Evolutionary conservation across 2,329 filamentous ascomycete genomes (phyloP).

Genomic region (Piedraia hortae): DNA sequence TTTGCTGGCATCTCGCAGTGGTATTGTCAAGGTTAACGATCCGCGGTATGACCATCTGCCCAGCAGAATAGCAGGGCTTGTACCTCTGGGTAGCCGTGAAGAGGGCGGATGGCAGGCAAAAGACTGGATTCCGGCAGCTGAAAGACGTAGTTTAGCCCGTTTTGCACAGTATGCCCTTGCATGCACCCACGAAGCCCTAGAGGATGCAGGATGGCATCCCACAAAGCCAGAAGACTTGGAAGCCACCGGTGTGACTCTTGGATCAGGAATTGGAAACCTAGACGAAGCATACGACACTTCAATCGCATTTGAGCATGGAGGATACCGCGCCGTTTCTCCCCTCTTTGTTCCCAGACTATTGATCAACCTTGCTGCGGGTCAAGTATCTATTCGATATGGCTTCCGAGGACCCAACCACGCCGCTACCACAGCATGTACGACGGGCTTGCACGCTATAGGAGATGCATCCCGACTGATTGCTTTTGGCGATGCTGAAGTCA

Average conservation of each 20-base stretch:
- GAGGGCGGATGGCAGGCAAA: conserved; percentile 20
- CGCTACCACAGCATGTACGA: conserved; percentile 84
- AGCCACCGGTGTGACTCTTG: conserved; percentile 67
- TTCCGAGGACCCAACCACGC: conserved; percentile 80
- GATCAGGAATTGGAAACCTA: conserved; percentile 84
- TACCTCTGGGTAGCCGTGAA: conserved; percentile 29
- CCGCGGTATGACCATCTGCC: conserved; percentile 43
- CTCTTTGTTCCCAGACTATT: conserved; percentile 79
- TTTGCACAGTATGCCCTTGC: conserved; percentile 84
- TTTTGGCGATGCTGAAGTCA: conserved; percentile 76
- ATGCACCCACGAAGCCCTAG: conserved; percentile 59
- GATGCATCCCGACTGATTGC: conserved; percentile 82
- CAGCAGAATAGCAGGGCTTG: conserved; percentile 59
- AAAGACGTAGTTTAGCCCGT: conserved; percentile 54
- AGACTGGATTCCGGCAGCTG: conserved; percentile 22
- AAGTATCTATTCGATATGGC: conserved; percentile 77
- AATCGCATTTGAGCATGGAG: conserved; percentile 43
- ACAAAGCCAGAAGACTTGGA: conserved; percentile 34
- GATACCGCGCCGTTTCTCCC: conserved; percentile 78
- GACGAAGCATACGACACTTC: conserved; percentile 74
- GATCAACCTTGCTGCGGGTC: conserved; percentile 83
- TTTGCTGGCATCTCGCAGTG: conserved; percentile 52
- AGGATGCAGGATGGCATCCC: conserved; percentile 54
- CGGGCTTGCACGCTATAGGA: conserved; percentile 78
- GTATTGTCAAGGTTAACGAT: conserved; percentile 40